Base-by-base conservation (phyloP, 345 rosid species). In the Toxicodendron radicans region DNA sequence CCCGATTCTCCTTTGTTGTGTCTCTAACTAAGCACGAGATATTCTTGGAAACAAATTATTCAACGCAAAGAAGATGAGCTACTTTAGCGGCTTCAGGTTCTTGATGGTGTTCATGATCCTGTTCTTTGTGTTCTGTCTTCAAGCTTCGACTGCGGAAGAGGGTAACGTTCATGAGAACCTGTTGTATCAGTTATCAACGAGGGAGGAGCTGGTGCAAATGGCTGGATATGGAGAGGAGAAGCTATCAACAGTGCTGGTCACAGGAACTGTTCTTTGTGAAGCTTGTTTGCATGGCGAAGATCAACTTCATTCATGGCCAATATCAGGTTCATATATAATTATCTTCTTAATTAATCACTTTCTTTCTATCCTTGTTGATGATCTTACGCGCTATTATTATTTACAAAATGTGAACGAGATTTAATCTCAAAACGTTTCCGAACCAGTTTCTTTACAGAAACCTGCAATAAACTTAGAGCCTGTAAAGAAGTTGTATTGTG, bases 161-260 rank as follows among this genome's bases (percentile, higher is more conserved):
- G 73, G 63, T 8, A 76, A 32, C 17, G 68, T 38, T 38, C 6
- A 38, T 38, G 43, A 9, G 1, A 38, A 73, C 14, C 56, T 57
- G 7, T 11, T 80, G 1, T 51, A 63, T 18, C 78, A 72, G 66
- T 27, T 49, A 2, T 76, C 79, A 33, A 84, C 80, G 75, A 83
- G 87, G 56, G 89, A 87, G 32, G 95, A 90, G 66, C 54, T 88
- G 88, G 84, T 80, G 75, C 76, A 83, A 27, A 68, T 84, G 80
- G 95, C 91, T 18, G 95, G 95, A 11, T 88, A 90, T 14, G 95
- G 95, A 7, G 88, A 88, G 78, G 87, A 84, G 63, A 90, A 85
- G 84, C 82, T 90, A 10, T 90, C 95, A 3, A 87, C 88, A 32
- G 86, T 88, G 33, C 59, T 88, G 2, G 78, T 87, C 64, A 76